Percentiles rank a stretch among this genome's conserved stretches.
These are phyloP conservation scores for Candolleomyces aberdarensis DNA, from an alignment of 768 basidiomycete species.

Conservation along the genomic window DNA sequence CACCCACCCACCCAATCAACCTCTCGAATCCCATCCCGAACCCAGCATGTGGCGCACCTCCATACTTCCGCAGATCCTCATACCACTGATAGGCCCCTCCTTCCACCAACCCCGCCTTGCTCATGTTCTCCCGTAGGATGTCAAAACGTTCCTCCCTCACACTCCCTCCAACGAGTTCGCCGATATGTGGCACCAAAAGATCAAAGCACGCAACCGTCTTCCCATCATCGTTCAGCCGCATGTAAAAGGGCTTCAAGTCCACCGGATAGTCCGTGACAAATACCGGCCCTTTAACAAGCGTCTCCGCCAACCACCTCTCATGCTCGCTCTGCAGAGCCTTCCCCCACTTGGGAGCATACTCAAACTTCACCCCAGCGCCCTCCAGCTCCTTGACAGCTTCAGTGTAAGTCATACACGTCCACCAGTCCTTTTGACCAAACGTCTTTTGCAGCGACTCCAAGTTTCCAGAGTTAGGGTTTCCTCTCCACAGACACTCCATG, in stretches of 20 bases:
- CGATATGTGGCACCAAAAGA: slow-evolving; percentile 80
- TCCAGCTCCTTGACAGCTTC: slow-evolving; percentile 63
- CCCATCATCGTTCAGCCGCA: slow-evolving; percentile 64
- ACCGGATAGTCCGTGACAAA: slow-evolving; percentile 92
- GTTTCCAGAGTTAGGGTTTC: slow-evolving; percentile 13
- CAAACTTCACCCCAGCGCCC: slow-evolving; percentile 41
- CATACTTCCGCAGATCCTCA: slow-evolving; percentile 76
- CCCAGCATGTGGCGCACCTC: slow-evolving; percentile 89
- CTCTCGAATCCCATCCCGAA: slow-evolving; percentile 97
- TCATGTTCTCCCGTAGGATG: slow-evolving; percentile 50
- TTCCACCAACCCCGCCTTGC: slow-evolving; percentile 22
- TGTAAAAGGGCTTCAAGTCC: slow-evolving; percentile 91
- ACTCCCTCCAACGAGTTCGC: slow-evolving; percentile 92
- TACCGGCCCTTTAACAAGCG: slow-evolving; percentile 66
- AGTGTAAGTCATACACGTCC: slow-evolving; percentile 77
- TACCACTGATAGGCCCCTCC: slow-evolving; percentile 60
- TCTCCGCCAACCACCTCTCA: slow-evolving; percentile 85
- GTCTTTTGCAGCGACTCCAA: slow-evolving; percentile 30
- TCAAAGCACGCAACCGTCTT: slow-evolving; percentile 88
- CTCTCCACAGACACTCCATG: slow-evolving; percentile 4
- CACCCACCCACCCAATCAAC: slow-evolving; percentile 81
- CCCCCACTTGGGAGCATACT: slow-evolving; percentile 65
- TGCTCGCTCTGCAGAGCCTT: slow-evolving; percentile 81
- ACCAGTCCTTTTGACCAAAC: slow-evolving; percentile 36
- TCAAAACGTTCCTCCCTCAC: slow-evolving; percentile 75